Conservation (phyloP, 176 grass and related monocot genomes). For the Canna indica region DNA sequence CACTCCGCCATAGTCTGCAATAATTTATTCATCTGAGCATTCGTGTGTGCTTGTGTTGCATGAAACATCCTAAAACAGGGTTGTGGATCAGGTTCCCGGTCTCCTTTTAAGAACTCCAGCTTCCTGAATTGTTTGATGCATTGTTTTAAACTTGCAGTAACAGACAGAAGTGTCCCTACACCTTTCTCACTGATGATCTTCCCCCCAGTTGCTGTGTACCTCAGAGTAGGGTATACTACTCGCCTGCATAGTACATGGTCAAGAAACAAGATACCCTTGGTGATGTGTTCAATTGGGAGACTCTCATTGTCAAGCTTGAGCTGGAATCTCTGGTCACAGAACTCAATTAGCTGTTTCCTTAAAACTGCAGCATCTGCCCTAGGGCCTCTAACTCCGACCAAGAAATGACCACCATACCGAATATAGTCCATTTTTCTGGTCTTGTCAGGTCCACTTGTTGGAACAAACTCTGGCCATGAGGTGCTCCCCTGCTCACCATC, state of each 20-base stretch:
- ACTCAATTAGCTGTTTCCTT: constrained; percentile 80
- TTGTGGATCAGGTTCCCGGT: constrained; percentile 85
- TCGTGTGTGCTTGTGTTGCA: constrained; percentile 89
- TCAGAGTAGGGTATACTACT: constrained; percentile 89
- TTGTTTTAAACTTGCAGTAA: constrained; percentile 86
- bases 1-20: constrained; percentile 80
- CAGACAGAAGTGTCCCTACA: constrained; percentile 81
- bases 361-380: constrained; percentile 76
- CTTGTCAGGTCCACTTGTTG: constrained; percentile 87
- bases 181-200: constrained; percentile 99
- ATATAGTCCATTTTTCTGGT: constrained; percentile 88
- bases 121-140: constrained; percentile 92
- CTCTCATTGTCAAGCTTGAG: constrained; percentile 88
- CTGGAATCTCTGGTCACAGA: constrained; percentile 67
- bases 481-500: constrained; percentile 65
- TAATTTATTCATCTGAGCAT: constrained; percentile 94
- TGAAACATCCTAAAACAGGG: constrained; percentile 99
- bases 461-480: constrained; percentile 93
- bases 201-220: constrained; percentile 80
- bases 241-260: constrained; percentile 86
- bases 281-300: constrained; percentile 89
- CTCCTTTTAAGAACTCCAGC: constrained; percentile 85
- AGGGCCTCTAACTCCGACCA: constrained; percentile 73
- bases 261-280: constrained; percentile 97
- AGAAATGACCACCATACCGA: constrained; percentile 79